A percentile compares a stretch with the other conserved stretches of the same genome.
These are phyloP conservation scores for Angophora floribunda DNA, from an alignment of 345 rosid genomes.

Conservation along the genomic window DNA sequence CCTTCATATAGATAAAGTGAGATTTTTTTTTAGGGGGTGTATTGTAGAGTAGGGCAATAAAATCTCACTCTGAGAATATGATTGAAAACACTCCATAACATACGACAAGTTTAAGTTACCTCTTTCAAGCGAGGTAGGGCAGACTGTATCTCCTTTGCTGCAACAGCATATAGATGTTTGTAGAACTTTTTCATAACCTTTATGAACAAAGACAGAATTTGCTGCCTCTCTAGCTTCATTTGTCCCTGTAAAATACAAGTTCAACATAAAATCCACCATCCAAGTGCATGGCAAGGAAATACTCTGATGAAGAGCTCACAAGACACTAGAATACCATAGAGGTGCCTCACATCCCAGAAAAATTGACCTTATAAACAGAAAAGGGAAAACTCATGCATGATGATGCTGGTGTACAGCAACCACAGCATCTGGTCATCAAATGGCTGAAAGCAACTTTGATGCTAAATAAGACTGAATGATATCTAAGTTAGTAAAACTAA, in stretches of 20 bases:
- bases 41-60: neutral
- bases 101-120: constrained; percentile 26
- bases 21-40: neutral
- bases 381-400: neutral
- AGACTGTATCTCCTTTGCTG: constrained; percentile 50
- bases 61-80: neutral
- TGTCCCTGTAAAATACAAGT: constrained; percentile 56
- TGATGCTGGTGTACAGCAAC: neutral
- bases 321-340: neutral
- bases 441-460: neutral
- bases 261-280: neutral
- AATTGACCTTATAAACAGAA: neutral
- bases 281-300: neutral
- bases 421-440: neutral
- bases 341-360: neutral
- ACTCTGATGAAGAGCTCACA: neutral
- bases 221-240: constrained; percentile 67
- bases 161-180: constrained; percentile 50
- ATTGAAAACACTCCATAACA: neutral
- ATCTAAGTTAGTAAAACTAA: neutral
- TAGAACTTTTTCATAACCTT: constrained; percentile 74
- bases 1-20: neutral
- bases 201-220: constrained; percentile 52
- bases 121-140: constrained; percentile 69
- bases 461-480: neutral